These are phyloP conservation scores for Daucus carota DNA, from an alignment of 129 eudicot genomes.

Conservation along the genomic window DNA sequence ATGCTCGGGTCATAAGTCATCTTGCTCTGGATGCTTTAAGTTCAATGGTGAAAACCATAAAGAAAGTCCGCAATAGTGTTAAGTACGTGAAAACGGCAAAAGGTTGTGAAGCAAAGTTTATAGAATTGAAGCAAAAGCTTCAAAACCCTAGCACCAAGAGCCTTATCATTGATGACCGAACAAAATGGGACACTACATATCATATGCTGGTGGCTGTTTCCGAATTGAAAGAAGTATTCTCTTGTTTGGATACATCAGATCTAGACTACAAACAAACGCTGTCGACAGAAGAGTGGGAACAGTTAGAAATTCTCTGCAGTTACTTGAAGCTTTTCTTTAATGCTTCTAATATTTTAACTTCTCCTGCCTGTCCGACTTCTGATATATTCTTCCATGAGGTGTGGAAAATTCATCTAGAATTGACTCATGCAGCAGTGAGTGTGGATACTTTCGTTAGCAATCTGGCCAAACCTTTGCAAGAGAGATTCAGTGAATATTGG, in stretches of 20 bases:
- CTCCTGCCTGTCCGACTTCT: constrained; percentile 44
- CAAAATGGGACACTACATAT: constrained; percentile 74
- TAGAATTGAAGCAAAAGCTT: constrained; percentile 48
- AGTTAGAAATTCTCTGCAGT: constrained; percentile 47
- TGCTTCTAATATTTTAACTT: constrained; percentile 48
- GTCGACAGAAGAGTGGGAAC: constrained; percentile 67
- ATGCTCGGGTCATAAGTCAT: constrained; percentile 43
- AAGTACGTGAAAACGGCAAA: constrained; percentile 45
- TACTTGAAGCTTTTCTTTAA: constrained; percentile 52
- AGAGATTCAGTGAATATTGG: constrained; percentile 60
- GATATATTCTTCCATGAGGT: constrained; percentile 55
- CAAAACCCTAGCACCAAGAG: constrained; percentile 58
- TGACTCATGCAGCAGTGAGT: constrained; percentile 38
- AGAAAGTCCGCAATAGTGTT: constrained; percentile 72
- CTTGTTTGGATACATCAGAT: constrained; percentile 57
- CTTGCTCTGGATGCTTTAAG: constrained; percentile 56
- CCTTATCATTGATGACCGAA: constrained; percentile 54
- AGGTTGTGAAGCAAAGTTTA: constrained; percentile 37
- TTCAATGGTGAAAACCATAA: constrained; percentile 28
- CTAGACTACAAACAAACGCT: constrained; percentile 33
- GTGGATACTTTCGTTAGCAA: constrained; percentile 33
- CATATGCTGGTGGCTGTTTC: constrained; percentile 73
- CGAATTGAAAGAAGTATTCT: constrained; percentile 71
- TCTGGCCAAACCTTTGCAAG: constrained; percentile 53
- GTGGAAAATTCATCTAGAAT: constrained; percentile 50